phyloP scores from a whole-genome alignment of 768 basidiomycete genomes.

The Chalciporus sphaerocephalus region DNA sequence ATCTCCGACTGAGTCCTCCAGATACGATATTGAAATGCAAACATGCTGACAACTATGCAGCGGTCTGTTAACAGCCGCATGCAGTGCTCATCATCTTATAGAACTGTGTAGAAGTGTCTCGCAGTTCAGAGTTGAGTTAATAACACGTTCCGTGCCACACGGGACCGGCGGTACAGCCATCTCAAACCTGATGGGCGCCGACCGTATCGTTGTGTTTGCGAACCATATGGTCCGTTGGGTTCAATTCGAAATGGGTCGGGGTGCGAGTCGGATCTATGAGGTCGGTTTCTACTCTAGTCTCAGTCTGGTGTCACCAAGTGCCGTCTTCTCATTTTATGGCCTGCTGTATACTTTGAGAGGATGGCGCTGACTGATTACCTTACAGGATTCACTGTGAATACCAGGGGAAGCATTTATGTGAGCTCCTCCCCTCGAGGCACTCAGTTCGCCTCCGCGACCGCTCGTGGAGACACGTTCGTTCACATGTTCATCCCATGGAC shows the following conservation, averaged over 20 bases:
- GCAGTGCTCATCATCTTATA: background rate
- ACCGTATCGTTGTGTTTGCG: conserved; percentile 6
- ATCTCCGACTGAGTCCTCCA: background rate
- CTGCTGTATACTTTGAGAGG: background rate
- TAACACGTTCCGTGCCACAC: background rate
- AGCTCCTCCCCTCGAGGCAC: background rate
- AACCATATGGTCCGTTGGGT: background rate
- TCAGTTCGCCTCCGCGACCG: background rate
- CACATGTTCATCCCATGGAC: background rate
- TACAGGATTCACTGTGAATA: no score
- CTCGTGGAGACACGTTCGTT: background rate
- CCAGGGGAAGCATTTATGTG: background rate
- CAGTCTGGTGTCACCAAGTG: background rate
- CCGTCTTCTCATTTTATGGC: background rate
- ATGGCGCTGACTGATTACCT: background rate
- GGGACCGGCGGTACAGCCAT: background rate
- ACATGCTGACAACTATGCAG: no score
- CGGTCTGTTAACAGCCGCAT: background rate
- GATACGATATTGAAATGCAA: no score
- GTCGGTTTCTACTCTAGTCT: conserved; percentile 2
- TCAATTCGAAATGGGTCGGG: conserved; percentile 3
- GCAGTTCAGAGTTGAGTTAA: background rate
- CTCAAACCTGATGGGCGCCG: conserved; percentile 12
- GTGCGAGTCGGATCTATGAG: background rate
- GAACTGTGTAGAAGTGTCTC: background rate